A percentile compares a stretch with the other conserved stretches of the same genome.
These are phyloP conservation scores for Cnidoscolus chayamansa DNA, from an alignment of 441 rosid species.

Conservation along the genomic window DNA sequence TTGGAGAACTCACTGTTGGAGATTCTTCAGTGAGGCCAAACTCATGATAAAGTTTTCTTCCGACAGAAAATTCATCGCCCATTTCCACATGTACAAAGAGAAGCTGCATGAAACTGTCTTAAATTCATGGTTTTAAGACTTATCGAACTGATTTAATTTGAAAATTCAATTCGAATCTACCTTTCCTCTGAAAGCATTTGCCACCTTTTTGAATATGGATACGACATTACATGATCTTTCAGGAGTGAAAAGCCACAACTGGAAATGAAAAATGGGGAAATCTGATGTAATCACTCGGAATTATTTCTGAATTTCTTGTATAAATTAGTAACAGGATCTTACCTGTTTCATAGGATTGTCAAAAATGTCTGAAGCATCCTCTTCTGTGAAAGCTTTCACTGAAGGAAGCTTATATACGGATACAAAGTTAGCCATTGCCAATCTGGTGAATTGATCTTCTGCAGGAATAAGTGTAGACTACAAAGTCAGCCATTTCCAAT, in stretches of 20 bases:
- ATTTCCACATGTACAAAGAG: slow-evolving; percentile 30
- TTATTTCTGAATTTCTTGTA: too few species aligned
- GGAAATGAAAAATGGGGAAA: slow-evolving; percentile 8
- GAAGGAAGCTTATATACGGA: slow-evolving; percentile 31
- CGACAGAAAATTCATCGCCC: slow-evolving; percentile 18
- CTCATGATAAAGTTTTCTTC: slow-evolving; percentile 23
- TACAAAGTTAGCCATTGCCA: slow-evolving; percentile 52
- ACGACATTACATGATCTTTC: slow-evolving; percentile 23
- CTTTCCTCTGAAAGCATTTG: slow-evolving; percentile 38
- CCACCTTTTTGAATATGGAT: slow-evolving; percentile 35
- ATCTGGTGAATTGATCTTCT: slow-evolving; percentile 51
- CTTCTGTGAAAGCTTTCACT: slow-evolving; percentile 28
- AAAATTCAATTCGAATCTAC: slow-evolving; percentile 10
- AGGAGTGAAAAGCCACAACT: slow-evolving; percentile 41
- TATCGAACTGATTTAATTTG: too few species aligned
- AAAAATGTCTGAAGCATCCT: slow-evolving; percentile 29
- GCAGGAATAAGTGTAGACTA: slow-evolving; percentile 25
- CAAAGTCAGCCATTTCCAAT: too few species aligned
- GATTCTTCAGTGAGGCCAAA: slow-evolving; percentile 30
- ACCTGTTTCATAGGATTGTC: slow-evolving; percentile 41
- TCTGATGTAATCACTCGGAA: background rate
- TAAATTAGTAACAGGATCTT: background rate
- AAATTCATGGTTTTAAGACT: too few species aligned
- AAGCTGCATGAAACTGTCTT: slow-evolving; percentile 26
- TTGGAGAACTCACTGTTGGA: slow-evolving; percentile 31